phyloP scores from a whole-genome alignment of 2,329 filamentous ascomycete genomes.

The Apiospora marii region DNA sequence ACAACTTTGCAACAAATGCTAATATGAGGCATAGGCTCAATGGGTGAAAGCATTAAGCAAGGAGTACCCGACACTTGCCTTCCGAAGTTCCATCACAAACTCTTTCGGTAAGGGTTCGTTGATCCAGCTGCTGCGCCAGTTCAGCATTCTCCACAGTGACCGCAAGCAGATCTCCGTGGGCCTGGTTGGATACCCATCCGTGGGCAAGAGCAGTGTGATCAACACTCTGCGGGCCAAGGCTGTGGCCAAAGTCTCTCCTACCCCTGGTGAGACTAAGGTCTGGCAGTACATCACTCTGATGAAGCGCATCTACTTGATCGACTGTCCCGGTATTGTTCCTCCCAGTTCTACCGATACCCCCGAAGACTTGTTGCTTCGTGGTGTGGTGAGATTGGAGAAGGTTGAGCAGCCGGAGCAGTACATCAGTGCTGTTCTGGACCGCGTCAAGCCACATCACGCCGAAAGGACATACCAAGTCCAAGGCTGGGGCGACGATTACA shows the following conservation, averaged over 20 bases:
- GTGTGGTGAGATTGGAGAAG: slow-evolving; percentile 93
- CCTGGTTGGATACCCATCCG: slow-evolving; percentile 87
- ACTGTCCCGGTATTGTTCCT: slow-evolving; percentile 71
- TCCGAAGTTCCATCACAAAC: slow-evolving; percentile 94
- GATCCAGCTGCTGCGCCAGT: slow-evolving; percentile 91
- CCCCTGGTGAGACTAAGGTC: slow-evolving; percentile 95
- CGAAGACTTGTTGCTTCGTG: slow-evolving; percentile 86
- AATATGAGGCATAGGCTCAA: slow-evolving; percentile 33
- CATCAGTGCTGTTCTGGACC: slow-evolving; percentile 80
- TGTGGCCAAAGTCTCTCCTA: slow-evolving; percentile 46
- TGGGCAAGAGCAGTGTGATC: slow-evolving; percentile 96
- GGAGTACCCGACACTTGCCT: slow-evolving; percentile 92
- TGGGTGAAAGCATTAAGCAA: slow-evolving; percentile 92
- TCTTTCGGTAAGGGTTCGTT: slow-evolving; percentile 95
- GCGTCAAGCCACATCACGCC: slow-evolving; percentile 86
- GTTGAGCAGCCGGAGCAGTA: slow-evolving; percentile 97
- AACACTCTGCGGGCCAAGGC: slow-evolving; percentile 96
- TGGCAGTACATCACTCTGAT: slow-evolving; percentile 98
- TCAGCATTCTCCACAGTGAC: slow-evolving; percentile 86
- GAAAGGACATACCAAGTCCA: slow-evolving; percentile 92
- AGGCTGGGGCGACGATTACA: slow-evolving; percentile 77
- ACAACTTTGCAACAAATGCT: background rate
- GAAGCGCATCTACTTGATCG: slow-evolving; percentile 40
- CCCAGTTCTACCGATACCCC: slow-evolving; percentile 51
- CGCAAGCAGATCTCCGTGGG: slow-evolving; percentile 95